A percentile compares a stretch with the other conserved stretches of the same genome.
These are phyloP conservation scores for Linum usitatissimum DNA, from an alignment of 345 rosid genomes.

Conservation along the genomic window DNA sequence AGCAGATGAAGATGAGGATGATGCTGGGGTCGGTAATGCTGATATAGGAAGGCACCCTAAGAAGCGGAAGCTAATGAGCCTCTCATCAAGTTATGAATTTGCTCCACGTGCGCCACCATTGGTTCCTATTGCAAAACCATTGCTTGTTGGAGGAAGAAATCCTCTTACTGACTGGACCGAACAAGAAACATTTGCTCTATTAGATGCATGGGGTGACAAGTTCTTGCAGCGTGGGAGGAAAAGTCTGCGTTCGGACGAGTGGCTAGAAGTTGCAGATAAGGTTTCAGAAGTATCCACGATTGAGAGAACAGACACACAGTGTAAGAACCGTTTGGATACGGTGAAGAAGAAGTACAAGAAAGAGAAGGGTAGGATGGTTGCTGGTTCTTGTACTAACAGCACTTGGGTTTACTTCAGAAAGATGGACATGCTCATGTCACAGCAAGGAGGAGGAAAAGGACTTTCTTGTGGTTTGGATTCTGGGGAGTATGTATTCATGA, in stretches of 20 bases:
- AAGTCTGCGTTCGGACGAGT: constrained; percentile 86
- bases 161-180: constrained; percentile 77
- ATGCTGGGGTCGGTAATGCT: constrained; percentile 20
- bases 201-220: constrained; percentile 89
- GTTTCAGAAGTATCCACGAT: constrained; percentile 65
- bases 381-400: constrained; percentile 33
- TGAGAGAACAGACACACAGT: constrained; percentile 74
- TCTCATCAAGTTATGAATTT: constrained; percentile 64
- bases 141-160: constrained; percentile 54
- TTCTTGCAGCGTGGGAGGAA: constrained; percentile 77
- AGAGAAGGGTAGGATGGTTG: constrained; percentile 50
- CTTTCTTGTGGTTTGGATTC: constrained; percentile 90
- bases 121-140: constrained; percentile 24
- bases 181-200: constrained; percentile 67
- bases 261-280: constrained; percentile 94
- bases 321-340: constrained; percentile 74
- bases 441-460: constrained; percentile 15
- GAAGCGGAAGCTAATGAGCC: constrained; percentile 63
- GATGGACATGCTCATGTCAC: constrained; percentile 75
- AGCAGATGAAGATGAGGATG: constrained; percentile 24
- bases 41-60: constrained; percentile 48
- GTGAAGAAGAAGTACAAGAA: constrained; percentile 93
- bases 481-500: constrained; percentile 71
- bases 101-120: constrained; percentile 58
- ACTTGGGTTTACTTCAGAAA: constrained; percentile 84